phyloP scores from a whole-genome alignment of 768 basidiomycete genomes.

The Tricholoma hemisulphureum region DNA sequence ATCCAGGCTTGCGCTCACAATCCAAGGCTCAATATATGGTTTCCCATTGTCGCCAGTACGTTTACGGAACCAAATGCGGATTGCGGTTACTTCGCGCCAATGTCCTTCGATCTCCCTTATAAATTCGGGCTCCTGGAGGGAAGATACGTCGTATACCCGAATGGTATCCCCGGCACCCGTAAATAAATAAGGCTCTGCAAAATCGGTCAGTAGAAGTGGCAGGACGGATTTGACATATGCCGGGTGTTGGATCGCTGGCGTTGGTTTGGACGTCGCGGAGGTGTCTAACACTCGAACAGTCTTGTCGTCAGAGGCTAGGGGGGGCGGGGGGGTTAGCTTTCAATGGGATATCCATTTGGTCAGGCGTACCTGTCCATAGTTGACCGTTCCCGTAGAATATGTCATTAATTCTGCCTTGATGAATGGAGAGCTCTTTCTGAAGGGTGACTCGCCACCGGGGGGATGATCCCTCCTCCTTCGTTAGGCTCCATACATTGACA shows the following conservation, averaged over 20 bases:
- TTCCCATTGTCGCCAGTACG: slow-evolving; percentile 42
- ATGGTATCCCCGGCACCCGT: slow-evolving; percentile 85
- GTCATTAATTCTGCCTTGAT: slow-evolving; percentile 83
- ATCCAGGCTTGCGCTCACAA: slow-evolving; percentile 83
- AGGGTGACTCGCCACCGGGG: slow-evolving; percentile 51
- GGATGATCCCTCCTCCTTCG: slow-evolving; percentile 35
- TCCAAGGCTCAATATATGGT: slow-evolving; percentile 69
- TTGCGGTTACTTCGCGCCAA: slow-evolving; percentile 81
- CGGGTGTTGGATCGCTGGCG: slow-evolving; percentile 57
- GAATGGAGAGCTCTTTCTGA: slow-evolving; percentile 59
- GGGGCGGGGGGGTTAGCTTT: slow-evolving; percentile 44
- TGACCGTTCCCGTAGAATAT: slow-evolving; percentile 62
- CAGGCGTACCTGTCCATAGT: slow-evolving; percentile 81
- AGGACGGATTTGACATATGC: slow-evolving; percentile 71
- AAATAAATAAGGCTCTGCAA: slow-evolving; percentile 72
- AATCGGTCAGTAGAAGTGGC: slow-evolving; percentile 58
- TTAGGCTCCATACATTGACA: slow-evolving; percentile 77
- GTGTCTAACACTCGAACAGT: slow-evolving; percentile 66
- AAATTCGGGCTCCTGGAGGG: slow-evolving; percentile 63
- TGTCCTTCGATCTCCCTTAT: slow-evolving; percentile 81
- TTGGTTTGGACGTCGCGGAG: slow-evolving; percentile 34
- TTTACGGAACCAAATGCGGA: slow-evolving; percentile 69
- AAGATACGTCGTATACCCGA: slow-evolving; percentile 75
- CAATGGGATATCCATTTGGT: not conserved
- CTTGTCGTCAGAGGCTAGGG: slow-evolving; percentile 83